phyloP scores from a whole-genome alignment of 192 early-diverging fungal species.

The Hyaloraphidium curvatum region DNA sequence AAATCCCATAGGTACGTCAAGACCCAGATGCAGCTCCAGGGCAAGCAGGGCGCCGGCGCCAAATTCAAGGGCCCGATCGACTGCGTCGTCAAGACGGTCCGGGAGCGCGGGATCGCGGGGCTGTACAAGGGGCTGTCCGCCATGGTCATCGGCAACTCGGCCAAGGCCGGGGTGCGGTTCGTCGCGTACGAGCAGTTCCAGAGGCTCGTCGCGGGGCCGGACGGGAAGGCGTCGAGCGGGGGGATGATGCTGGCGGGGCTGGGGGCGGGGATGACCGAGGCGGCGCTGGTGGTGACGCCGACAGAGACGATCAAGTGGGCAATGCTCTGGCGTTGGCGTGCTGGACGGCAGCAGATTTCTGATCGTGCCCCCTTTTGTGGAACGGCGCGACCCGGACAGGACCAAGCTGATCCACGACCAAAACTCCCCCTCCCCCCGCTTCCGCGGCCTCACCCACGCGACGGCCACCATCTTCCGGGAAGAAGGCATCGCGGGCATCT shows the following conservation, averaged over 20 bases:
- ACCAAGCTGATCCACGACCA: slow-evolving; percentile 90
- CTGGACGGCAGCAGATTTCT: background rate
- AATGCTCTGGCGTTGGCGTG: background rate
- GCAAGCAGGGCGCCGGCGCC: slow-evolving; percentile 6
- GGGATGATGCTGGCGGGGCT: slow-evolving; percentile 36
- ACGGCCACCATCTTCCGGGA: slow-evolving; percentile 35
- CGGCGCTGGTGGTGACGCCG: slow-evolving; percentile 69
- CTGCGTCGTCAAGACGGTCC: slow-evolving; percentile 48
- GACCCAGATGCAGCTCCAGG: slow-evolving; percentile 84
- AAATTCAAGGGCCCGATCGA: slow-evolving; percentile 64
- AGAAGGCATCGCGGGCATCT: slow-evolving; percentile 66
- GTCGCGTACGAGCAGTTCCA: slow-evolving; percentile 77
- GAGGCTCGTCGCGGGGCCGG: slow-evolving; percentile 31
- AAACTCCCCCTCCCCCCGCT: slow-evolving; percentile 48
- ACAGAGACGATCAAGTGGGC: slow-evolving; percentile 83
- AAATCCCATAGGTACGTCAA: slow-evolving; percentile 50
- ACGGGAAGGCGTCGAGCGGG: slow-evolving; percentile 8
- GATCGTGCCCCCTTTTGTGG: background rate
- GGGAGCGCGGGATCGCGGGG: slow-evolving; percentile 45
- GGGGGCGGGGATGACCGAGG: slow-evolving; percentile 78
- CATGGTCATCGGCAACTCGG: slow-evolving; percentile 76
- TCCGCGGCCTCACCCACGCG: slow-evolving; percentile 63
- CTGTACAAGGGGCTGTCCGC: slow-evolving; percentile 80
- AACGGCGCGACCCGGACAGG: slow-evolving; percentile 14
- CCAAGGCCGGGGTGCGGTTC: slow-evolving; percentile 84